Conservation (phyloP, 2,329 filamentous ascomycete genomes). For the Penicillium sp. region DNA sequence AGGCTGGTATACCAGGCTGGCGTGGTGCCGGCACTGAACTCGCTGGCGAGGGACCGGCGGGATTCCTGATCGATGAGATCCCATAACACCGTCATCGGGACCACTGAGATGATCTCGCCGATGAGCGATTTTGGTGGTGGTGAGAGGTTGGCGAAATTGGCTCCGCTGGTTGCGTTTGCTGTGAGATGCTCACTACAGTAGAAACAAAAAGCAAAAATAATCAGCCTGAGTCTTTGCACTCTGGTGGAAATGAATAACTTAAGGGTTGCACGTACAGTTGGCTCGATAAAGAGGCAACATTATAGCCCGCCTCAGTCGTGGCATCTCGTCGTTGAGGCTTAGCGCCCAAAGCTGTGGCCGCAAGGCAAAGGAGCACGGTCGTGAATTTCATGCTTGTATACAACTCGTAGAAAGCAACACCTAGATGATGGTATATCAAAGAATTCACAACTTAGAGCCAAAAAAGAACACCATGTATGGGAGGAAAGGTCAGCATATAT, state of each 20-base stretch:
- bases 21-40: slow-evolving; percentile 37
- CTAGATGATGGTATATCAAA: too few species aligned
- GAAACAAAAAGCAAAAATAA: background rate
- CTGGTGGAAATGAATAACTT: too few species aligned
- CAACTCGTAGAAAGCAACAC: too few species aligned
- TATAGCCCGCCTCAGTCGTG: slow-evolving; percentile 16
- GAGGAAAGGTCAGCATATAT: slow-evolving; percentile 19
- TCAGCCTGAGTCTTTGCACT: too few species aligned
- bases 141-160: slow-evolving; percentile 37
- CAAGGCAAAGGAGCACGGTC: slow-evolving; percentile 14
- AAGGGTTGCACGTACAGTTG: slow-evolving; percentile 21
- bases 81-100: slow-evolving; percentile 35
- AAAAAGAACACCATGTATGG: too few species aligned
- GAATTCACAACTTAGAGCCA: too few species aligned
- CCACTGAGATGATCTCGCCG: slow-evolving; percentile 34
- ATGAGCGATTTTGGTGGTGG: slow-evolving; percentile 36
- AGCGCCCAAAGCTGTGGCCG: slow-evolving; percentile 19
- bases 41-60: slow-evolving; percentile 35
- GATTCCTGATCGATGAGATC: slow-evolving; percentile 34
- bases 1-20: slow-evolving; percentile 38
- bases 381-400: slow-evolving; percentile 20
- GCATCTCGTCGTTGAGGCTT: slow-evolving; percentile 18
- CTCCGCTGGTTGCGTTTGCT: slow-evolving; percentile 26
- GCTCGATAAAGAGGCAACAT: slow-evolving; percentile 25
- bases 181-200: slow-evolving; percentile 17